Base-by-base conservation (phyloP, 1,139 yeast species). In the Debaryomycetaceae sp. region DNA sequence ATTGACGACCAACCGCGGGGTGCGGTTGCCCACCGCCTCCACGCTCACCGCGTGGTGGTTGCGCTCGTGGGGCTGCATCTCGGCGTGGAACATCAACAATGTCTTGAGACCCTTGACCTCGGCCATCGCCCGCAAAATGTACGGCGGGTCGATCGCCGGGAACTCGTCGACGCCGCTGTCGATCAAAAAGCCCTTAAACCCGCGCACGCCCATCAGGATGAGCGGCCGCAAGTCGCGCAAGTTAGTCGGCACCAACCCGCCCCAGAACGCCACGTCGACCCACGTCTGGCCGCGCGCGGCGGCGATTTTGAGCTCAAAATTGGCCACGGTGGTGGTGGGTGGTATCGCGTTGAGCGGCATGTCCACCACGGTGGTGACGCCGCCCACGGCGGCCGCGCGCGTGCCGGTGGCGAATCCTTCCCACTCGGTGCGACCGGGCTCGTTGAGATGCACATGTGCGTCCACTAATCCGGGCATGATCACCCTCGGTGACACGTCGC, bases 211-310 rank as follows among this genome's bases (percentile, higher is more conserved):
- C 48, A 84, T 80, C 35, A 75, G 58, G 37, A 86, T 78, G 43
- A 89, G 67, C 0, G 95, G 95, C 16, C 71, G 63, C 42, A 88
- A 65, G 42, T 84, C 78, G 9, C 70, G 60, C 36, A 80, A 53
- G 53, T 89, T 89, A 36, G 69, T 71, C 4, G 96, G 97, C 23
- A 89, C 73, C 41, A 88, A 61, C 0, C 96, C 97, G 33, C 96
- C 97, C 96, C 96, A 89, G 54, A 89, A 88, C 0, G 88, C 96
- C 9, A 84, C 88, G 49, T 89, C 96, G 22, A 84, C 93, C 94
- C 95, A 88, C 37, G 89, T 74, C 53, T 88, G 83, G 32, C 77
- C 82, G 39, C 65, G 58, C 2, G 96, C 93, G 1, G 96, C 96
- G 12, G 69, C 63, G 37, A 85, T 65, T 52, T 89, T 89, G 38